A percentile compares a stretch with the other conserved stretches of the same genome.
Evolutionary conservation across 306 rosid genomes (phyloP).

Genomic region (Adenanthera pavonina): DNA sequence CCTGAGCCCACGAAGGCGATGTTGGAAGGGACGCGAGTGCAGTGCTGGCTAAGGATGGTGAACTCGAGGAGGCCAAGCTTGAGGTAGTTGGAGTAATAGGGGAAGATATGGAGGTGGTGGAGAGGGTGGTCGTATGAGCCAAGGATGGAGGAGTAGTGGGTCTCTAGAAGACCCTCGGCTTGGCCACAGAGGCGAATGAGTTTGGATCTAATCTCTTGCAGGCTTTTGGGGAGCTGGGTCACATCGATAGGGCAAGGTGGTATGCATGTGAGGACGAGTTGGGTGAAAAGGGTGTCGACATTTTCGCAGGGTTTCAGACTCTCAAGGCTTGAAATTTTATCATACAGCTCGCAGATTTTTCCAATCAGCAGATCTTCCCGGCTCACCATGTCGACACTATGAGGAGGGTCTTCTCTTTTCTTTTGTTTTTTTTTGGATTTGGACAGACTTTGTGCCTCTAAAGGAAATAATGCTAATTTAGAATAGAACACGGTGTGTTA

Average conservation of each 20-base stretch:
- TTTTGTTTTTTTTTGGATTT: neutral
- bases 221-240: conserved; percentile 41
- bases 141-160: conserved; percentile 62
- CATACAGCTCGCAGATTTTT: conserved; percentile 54
- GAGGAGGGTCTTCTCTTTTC: conserved; percentile 18
- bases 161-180: conserved; percentile 79
- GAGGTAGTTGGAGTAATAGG: conserved; percentile 80
- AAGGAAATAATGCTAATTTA: neutral
- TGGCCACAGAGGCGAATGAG: conserved; percentile 76
- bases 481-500: neutral
- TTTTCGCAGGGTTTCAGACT: conserved; percentile 76
- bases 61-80: conserved; percentile 78
- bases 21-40: conserved; percentile 39
- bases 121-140: conserved; percentile 60
- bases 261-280: conserved; percentile 84
- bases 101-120: conserved; percentile 65
- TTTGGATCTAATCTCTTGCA: conserved; percentile 64
- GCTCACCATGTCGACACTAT: conserved; percentile 82
- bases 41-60: conserved; percentile 66
- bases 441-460: neutral
- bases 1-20: conserved; percentile 89
- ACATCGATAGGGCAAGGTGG: conserved; percentile 74
- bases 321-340: conserved; percentile 65
- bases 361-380: conserved; percentile 63
- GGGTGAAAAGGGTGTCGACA: conserved; percentile 85